Evolutionary conservation across 139 green algal genomes (phyloP).

Genomic region (Mesotaenium endlicherianum): DNA sequence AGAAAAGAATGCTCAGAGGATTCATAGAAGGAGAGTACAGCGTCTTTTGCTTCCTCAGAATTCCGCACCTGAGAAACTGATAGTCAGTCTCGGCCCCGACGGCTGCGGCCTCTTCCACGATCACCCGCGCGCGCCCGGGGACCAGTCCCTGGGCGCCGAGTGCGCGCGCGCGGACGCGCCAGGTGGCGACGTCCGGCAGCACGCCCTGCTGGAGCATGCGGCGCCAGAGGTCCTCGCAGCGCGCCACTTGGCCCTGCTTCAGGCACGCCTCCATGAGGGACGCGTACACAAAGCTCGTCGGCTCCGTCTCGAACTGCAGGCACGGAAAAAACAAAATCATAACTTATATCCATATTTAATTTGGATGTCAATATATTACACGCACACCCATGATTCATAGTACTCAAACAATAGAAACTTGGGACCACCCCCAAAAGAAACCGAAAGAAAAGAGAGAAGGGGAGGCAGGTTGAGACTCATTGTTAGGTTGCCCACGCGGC

Average conservation of each 20-base stretch:
- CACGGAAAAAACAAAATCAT: background rate
- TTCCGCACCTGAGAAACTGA: too few species aligned
- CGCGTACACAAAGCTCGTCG: slow-evolving; percentile 33
- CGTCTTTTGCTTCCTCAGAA: too few species aligned
- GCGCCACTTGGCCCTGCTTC: background rate
- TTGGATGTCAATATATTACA: background rate
- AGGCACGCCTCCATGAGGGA: slow-evolving; percentile 36
- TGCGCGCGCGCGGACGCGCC: slow-evolving; percentile 1
- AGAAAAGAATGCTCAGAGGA: too few species aligned
- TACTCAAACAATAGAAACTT: background rate
- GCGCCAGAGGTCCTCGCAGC: slow-evolving; percentile 23
- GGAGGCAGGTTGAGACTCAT: too few species aligned
- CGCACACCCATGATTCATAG: background rate
- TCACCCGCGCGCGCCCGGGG: background rate
- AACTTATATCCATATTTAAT: background rate
- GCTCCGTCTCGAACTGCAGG: slow-evolving; percentile 20
- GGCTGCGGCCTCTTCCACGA: slow-evolving; percentile 16
- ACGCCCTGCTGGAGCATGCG: slow-evolving; percentile 1
- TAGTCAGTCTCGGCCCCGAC: too few species aligned
- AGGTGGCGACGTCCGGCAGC: slow-evolving; percentile 19
- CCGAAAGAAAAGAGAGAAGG: background rate
- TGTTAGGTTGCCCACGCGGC: too few species aligned
- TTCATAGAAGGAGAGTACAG: too few species aligned
- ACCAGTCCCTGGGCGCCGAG: slow-evolving; percentile 1
- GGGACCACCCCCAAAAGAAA: background rate